Base-by-base conservation (phyloP, 352 stramenopile genomes). In the Phytophthora multivora region DNA sequence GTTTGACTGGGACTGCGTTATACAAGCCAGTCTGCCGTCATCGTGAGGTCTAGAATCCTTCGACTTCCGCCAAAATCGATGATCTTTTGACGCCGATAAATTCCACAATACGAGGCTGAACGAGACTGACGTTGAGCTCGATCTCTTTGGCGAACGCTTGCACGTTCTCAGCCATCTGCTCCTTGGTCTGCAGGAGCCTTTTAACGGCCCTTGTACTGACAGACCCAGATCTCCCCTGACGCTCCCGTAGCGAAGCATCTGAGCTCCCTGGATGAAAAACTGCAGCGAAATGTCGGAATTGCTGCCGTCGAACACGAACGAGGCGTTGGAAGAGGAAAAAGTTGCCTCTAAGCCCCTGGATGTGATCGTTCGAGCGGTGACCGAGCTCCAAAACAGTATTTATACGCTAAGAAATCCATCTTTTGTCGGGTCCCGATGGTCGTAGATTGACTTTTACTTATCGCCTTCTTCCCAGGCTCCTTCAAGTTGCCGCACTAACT, bases 21-120 rank as follows among this genome's bases (percentile, higher is more conserved):
- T 54, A 39, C 66, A 36, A 48, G 76, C 9, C 61, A 63, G 25
- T 40, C 43, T 1, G 86, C 45, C 73, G 73, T 72, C 89, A 84
- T 48, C 26, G 31, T 52, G 9, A 35, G 6, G 1, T 59, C 60
- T 23, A 51, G 23, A 6, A 38, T 21, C 4, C 16, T 18, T 9
- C 60, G 84, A 18, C 66, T 82, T 57, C 92, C 61, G 35, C 88
- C 89, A 65, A 97, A 96, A 65, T 96, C 84, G 26, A 77, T 91
- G 23, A 96, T 51, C 26, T 89, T 83, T 11, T 90, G 73, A 88
- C 72, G 7, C 72, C 79, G 11, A 86, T 47, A 51, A 83, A 81
- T 0, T 58, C 53, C 4, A 78, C 52, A 25, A 88, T 63, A 48
- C 86, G 74, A 1, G 71, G 71, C 53, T 88, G 79, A 4, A 74